Evolutionary conservation across 2,329 filamentous ascomycete species (phyloP).

Genomic region (Biscogniauxia mediterranea): DNA sequence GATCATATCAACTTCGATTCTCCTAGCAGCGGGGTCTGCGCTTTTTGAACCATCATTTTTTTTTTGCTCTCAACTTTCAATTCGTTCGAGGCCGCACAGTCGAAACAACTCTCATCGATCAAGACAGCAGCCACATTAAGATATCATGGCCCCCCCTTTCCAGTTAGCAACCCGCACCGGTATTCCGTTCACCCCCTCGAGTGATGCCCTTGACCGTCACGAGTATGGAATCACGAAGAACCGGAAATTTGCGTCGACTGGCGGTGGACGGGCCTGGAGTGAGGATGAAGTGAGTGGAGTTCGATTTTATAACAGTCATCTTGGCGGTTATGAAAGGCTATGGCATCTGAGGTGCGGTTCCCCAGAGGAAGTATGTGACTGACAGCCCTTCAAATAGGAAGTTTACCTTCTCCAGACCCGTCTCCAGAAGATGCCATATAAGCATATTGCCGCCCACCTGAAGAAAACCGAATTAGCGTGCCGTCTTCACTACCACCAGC

Average conservation of each 20-base stretch:
- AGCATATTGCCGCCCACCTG: conserved; percentile 80
- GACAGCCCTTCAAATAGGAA: conserved; percentile 53
- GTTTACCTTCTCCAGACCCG: conserved; percentile 80
- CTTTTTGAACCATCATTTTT: conserved; percentile 18
- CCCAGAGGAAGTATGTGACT: conserved; percentile 5
- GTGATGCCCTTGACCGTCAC: conserved; percentile 56
- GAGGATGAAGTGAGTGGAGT: conserved; percentile 69
- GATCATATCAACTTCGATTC: conserved; percentile 39
- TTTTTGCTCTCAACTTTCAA: conserved; percentile 23
- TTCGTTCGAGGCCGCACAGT: conserved; percentile 36
- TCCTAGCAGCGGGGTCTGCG: conserved; percentile 44
- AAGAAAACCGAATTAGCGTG: conserved; percentile 88
- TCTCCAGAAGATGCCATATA: conserved; percentile 86
- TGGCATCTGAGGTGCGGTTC: not conserved
- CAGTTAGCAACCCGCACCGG: conserved; percentile 43
- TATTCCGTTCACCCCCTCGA: conserved; percentile 48
- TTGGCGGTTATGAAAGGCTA: conserved; percentile 1
- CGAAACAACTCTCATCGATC: conserved; percentile 5
- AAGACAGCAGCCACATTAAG: not conserved
- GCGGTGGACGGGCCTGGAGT: conserved; percentile 78
- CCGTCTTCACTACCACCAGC: conserved; percentile 82
- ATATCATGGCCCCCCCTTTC: conserved; percentile 51
- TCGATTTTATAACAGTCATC: not conserved
- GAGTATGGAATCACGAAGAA: conserved; percentile 62
- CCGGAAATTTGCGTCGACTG: conserved; percentile 67